These are phyloP conservation scores for Agapanthus africanus DNA, from an alignment of 106 monocot genomes.

Conservation along the genomic window DNA sequence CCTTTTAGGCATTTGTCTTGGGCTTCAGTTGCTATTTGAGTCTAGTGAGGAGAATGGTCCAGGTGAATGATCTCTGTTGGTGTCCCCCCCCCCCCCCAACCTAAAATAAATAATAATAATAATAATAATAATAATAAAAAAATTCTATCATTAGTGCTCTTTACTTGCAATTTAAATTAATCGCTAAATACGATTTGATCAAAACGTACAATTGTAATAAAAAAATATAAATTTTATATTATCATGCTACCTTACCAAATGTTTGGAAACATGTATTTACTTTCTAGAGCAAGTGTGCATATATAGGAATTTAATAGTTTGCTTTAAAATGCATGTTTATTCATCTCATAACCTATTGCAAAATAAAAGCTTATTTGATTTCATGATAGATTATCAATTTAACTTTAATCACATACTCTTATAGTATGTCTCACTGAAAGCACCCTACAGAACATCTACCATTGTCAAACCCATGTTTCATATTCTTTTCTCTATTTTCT, in stretches of 20 bases:
- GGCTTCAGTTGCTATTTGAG: constrained; percentile 91
- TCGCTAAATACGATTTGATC: background rate
- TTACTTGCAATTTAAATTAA: background rate
- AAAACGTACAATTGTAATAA: background rate
- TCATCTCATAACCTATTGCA: background rate
- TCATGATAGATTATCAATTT: background rate
- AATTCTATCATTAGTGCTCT: background rate
- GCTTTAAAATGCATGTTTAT: too few species aligned
- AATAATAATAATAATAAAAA: too few species aligned
- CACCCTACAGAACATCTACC: too few species aligned
- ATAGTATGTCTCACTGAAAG: too few species aligned
- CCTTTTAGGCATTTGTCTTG: constrained; percentile 93
- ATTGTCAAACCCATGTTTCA: too few species aligned
- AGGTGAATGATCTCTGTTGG: constrained; percentile 25
- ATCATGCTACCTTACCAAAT: background rate
- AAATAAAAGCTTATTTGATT: background rate
- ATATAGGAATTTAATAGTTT: too few species aligned
- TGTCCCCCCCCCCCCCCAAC: too few species aligned
- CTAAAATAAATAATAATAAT: too few species aligned
- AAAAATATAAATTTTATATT: background rate
- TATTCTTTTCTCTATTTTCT: background rate
- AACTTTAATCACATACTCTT: too few species aligned
- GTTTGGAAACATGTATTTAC: background rate
- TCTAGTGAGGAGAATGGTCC: constrained; percentile 92
- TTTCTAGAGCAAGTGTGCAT: too few species aligned